These are phyloP conservation scores for Blastobotrys illinoisensis DNA, from an alignment of 1,139 yeast genomes.

Conservation along the genomic window DNA sequence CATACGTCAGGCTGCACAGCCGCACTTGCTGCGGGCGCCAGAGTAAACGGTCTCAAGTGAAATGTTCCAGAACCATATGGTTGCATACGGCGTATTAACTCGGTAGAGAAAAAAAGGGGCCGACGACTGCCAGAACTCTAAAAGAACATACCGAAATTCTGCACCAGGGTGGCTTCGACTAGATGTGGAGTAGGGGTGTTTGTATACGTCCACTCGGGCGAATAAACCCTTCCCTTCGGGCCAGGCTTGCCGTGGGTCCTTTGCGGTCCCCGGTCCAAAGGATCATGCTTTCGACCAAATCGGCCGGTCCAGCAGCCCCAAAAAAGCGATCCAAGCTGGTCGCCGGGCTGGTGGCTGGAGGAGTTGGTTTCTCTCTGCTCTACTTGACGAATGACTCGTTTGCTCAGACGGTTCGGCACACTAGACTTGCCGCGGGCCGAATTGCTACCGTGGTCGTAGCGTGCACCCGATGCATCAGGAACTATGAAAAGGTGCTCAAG, in stretches of 20 bases:
- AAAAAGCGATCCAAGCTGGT: conserved; percentile 2
- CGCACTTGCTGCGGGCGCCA: background rate
- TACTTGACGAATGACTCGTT: conserved; percentile 12
- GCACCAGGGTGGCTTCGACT: no score
- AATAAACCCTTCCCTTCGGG: background rate
- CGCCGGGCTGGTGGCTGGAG: conserved; percentile 3
- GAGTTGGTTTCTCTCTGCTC: conserved; percentile 2
- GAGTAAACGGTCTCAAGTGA: background rate
- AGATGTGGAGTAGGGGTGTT: background rate
- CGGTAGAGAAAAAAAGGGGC: background rate
- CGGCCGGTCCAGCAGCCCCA: background rate
- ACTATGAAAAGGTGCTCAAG: conserved; percentile 53
- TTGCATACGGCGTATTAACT: background rate
- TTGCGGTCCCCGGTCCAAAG: background rate
- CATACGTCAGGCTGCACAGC: background rate
- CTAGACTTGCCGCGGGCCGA: conserved; percentile 27
- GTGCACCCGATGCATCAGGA: conserved; percentile 28
- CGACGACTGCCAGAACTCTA: background rate
- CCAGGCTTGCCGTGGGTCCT: background rate
- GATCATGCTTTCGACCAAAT: background rate
- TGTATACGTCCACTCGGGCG: background rate
- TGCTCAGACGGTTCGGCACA: conserved; percentile 26
- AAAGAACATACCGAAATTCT: no score
- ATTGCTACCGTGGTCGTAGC: conserved; percentile 32
- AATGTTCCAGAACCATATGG: background rate